Evolutionary conservation across 768 basidiomycete species (phyloP), one percentile per base, ranked within the genome.

Genomic region (Mycena maculata): DNA sequence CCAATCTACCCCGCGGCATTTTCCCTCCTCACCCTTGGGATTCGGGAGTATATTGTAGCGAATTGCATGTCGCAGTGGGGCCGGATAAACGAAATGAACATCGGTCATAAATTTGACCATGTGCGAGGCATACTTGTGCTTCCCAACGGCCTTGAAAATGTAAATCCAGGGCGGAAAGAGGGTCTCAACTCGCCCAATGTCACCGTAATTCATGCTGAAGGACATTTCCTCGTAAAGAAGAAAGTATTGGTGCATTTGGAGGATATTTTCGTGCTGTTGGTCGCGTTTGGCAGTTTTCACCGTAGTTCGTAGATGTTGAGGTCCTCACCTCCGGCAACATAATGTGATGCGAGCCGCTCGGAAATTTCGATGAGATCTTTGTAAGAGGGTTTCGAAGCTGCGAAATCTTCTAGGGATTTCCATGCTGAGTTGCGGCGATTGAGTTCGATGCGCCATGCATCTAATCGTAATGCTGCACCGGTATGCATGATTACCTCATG

Each of bases 211-310:
- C 74, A 80, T 78, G 0, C 76, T 73, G 65, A 78, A 73, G 0
- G 72, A 70, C 1, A 82, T 56, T 48, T 85, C 83, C 41, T 82
- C 78, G 57, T 86, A 85, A 0, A 84, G 74, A 1, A 83, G 47
- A 11, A 80, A 71, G 28, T 81, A 79, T 30, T 80, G 65, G 15
- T 82, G 72, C 2, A 68, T 30, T 0, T 82, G 60, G 11, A 80
- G 38, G 0, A 60, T 52, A 59, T 85, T 85, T 63, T 82, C 78
- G 15, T 68, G 60, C 18, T 78, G 74, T 38, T 76, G 18, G 65
- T 84, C 82, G 6, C 77, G 63, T 10, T 69, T 62, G 1, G 9
- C 28, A 15, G 30, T 25, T 62, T 39, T 1, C 28, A 12, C 1
- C 41, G 45, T n/a, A 57, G 33, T 0, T 47, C 33, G 25, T 11